Base-by-base conservation (phyloP, 1,139 yeast genomes). In the Candida sp. region DNA sequence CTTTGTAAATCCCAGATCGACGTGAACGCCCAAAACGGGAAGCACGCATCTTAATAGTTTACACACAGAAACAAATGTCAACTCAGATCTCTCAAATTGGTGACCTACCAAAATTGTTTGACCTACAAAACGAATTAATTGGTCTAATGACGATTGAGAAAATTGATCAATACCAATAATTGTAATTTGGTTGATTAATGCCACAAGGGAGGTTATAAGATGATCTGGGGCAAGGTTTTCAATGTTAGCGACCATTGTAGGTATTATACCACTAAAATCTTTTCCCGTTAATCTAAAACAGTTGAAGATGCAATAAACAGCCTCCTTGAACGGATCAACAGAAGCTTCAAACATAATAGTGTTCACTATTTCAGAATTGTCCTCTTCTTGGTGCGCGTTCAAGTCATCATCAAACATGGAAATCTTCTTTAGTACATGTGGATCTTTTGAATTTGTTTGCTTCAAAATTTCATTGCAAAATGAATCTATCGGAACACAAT, bases 11-110 rank as follows among this genome's bases (percentile, higher is more conserved):
- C 52, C 57, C 2, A 50, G 50, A 43, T 54, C 58, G 0, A 36
- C n/a, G 4, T 33, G 15, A 2, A 32, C 25, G 1, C 45, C 29
- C 42, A 54, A 45, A 4, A 43, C 32, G 3, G 57, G 57, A 15
- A 48, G 25, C 25, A 63, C 45, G 4, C 36, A 38, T 1, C 42
- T 38, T 23, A 73, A 48, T 2, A 69, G 45, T 23, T 52, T 49
- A 23, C 71, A 66, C 1, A 65, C 60, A 0, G 56, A 48, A 1
- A 55, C 45, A 7, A 71, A 45, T 0, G 70, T 60, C 22, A 62
- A 40, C 45, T 75, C 80, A 27, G 53, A 54, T 47, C 77, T 55
- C 43, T 73, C 78, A 21, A 53, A 49, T n/a, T 49, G 51, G 44
- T 56, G 61, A 33, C 50, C 44, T 4, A 58, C 42, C n/a, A 70